Evolutionary conservation across 805 yeast genomes (phyloP), one percentile per base, ranked within the genome.

Genomic region (Sugiyamaella americana): DNA sequence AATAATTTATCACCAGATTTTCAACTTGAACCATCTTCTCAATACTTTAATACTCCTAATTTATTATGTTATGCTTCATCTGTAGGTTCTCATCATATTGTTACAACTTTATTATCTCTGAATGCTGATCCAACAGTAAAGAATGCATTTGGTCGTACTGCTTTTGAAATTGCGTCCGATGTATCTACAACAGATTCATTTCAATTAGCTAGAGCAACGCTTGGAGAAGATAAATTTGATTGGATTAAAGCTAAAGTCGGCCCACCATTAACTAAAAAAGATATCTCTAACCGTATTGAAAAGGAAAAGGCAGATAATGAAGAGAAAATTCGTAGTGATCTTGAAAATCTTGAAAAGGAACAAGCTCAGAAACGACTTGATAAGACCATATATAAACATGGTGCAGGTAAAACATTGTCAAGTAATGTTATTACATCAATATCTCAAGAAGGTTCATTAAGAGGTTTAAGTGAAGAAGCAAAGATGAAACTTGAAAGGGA

Each of bases 401-500:
- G 61, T 37, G 41, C 59, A 1, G 59, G 52, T 11, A 48, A 43
- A 36, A 51, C 51, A 47, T 44, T 38, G 50, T 62, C 54, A 29
- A 47, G 50, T 46, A 51, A 41, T 29, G 58, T 44, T 43, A 60
- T 39, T 20, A 53, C 61, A 3, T 43, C 57, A n/a, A 40, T 43
- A 49, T 22, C 56, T 41, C 47, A 52, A 10, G 56, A 47, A 6
- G 46, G 51, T 21, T 42, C 53, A 21, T 35, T 56, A 18, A 46
- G 75, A 38, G 81, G 88, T 0, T 69, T 91, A 46, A 74, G 79
- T 5, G 87, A 81, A 1, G 87, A 80, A 21, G 96, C 89, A 53
- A 75, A 79, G 57, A 72, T 74, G 74, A 75, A 81, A 57, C 67
- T 93, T 18, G 88, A 89, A 84, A 77, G 98, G 50, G 98, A 93